Percentiles rank a stretch among this genome's conserved stretches.
These are phyloP conservation scores for Millerago galiae DNA, from an alignment of 805 yeast genomes.

Conservation along the genomic window DNA sequence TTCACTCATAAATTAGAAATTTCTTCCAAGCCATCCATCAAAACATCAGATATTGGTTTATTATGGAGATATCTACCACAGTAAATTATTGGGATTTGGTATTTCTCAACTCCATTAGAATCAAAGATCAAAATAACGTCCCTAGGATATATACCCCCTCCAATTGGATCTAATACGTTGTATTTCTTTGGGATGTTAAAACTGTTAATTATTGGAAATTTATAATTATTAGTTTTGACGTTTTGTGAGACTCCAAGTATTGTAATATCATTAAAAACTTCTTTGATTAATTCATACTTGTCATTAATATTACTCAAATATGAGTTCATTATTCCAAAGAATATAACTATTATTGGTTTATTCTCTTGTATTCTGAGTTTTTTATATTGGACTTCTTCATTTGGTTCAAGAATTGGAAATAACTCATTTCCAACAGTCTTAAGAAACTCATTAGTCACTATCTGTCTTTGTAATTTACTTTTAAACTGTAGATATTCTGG, in stretches of 20 bases:
- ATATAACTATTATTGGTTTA: constrained; percentile 16
- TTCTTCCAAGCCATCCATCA: constrained; percentile 17
- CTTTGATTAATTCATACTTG: not conserved
- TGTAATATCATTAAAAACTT: constrained; percentile 8
- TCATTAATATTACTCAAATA: constrained; percentile 10
- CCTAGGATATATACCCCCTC: constrained; percentile 25
- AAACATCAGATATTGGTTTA: constrained; percentile 12
- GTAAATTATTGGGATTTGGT: constrained; percentile 11
- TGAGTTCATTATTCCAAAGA: constrained; percentile 19
- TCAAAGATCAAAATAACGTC: constrained; percentile 21
- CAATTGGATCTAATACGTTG: constrained; percentile 22
- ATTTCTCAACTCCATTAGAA: constrained; percentile 11
- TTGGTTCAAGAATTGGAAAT: constrained; percentile 9
- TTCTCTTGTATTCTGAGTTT: constrained; percentile 4
- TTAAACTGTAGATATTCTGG: constrained; percentile 1
- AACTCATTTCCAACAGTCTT: constrained; percentile 8
- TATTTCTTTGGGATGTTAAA: constrained; percentile 10
- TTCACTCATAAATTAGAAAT: not conserved
- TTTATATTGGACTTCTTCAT: not conserved
- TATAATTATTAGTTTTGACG: constrained; percentile 7
- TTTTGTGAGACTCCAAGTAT: constrained; percentile 18
- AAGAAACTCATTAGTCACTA: constrained; percentile 8
- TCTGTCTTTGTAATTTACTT: not conserved
- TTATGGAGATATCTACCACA: constrained; percentile 7
- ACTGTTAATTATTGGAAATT: constrained; percentile 17